Base-by-base conservation (phyloP, 1,284 basidiomycete species). In the Fomes fomentarius region DNA sequence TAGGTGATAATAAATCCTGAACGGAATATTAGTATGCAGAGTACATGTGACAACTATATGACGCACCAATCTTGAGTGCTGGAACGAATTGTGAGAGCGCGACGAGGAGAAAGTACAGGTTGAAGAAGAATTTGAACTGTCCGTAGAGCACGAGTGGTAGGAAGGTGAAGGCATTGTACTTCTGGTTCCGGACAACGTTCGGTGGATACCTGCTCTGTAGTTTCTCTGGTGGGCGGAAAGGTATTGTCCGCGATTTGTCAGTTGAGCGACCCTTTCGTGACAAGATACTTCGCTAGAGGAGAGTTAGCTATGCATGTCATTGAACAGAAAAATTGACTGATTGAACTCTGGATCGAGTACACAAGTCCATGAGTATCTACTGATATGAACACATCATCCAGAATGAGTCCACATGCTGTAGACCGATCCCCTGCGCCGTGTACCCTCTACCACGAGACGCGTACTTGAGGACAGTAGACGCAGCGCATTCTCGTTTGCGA, bases 61-160 rank as follows among this genome's bases (percentile, higher is more conserved):
- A 76, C 83, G 47, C 51, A 91, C 93, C 95, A 56, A 98, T 99
- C 76, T 95, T 96, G 60, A 99, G 82, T 0, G 96, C 92, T 4
- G 96, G 97, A 9, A 99, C 79, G 66, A 99, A 98, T 70, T 99
- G 96, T 26, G 92, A 95, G 4, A 99, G 78, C 0, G 97, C 96
- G 14, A 99, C 97, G 12, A 98, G 86, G 4, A 99, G 84, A 69
- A 99, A 99, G 74, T 99, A 99, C 12, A 99, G 82, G 71, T 99
- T 99, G 87, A 98, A 99, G 80, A 99, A 99, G 80, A 97, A 98
- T 74, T 98, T 99, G 89, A 99, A 99, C 73, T 99, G 97, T 72
- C 98, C 96, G 73, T 98, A 99, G 70, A 99, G 87, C 39, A 99
- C 96, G 58, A 98, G 83, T 0, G 96, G 96, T 4, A 99, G 80